phyloP scores from a whole-genome alignment of 257 asterid genomes.

The Capsicum baccatum region DNA sequence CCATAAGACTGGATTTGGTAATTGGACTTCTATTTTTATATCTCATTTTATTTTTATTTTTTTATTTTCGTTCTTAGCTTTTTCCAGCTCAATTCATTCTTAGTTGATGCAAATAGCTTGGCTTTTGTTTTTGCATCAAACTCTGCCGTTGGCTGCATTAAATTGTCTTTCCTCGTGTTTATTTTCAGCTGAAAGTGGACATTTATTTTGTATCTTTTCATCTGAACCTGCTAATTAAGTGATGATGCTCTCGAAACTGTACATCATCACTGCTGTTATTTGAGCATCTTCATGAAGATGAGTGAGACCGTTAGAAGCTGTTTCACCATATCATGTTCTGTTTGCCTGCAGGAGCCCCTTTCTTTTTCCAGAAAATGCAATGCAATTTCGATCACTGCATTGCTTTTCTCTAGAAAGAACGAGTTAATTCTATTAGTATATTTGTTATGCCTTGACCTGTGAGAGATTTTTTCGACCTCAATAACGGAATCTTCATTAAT shows the following conservation, averaged over 20 bases:
- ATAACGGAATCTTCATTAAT: not conserved
- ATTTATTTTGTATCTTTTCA: not conserved
- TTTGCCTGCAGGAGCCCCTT: not conserved
- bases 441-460: slow-evolving; percentile 18
- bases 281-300: not conserved
- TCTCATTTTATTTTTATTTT: not conserved
- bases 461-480: slow-evolving; percentile 1
- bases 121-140: not conserved
- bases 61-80: not conserved
- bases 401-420: not conserved
- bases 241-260: not conserved
- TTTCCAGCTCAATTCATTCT: not conserved
- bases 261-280: not conserved
- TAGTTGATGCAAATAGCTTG: not conserved
- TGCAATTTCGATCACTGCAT: not conserved
- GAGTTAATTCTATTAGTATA: not conserved
- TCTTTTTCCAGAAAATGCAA: not conserved
- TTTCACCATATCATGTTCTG: slow-evolving; percentile 10
- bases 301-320: not conserved
- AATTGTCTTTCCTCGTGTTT: slow-evolving; percentile 1
- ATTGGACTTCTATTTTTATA: not conserved
- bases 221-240: not conserved
- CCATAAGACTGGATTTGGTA: not conserved
- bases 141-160: not conserved
- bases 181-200: slow-evolving; percentile 1